These are phyloP conservation scores for Bruguiera gymnorhiza DNA, from an alignment of 345 rosid species.

Conservation along the genomic window DNA sequence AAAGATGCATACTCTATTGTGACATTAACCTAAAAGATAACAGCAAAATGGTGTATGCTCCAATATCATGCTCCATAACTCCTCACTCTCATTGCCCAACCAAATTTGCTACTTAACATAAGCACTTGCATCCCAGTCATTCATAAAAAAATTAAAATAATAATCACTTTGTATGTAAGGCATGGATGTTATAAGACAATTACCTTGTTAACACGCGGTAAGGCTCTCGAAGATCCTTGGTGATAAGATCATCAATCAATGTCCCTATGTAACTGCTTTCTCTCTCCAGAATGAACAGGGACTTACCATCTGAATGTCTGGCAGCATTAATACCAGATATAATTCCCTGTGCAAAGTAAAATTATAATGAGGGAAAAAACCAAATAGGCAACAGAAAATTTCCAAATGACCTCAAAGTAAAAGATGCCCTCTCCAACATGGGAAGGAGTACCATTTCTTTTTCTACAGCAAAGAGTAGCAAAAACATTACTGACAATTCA, in stretches of 20 bases:
- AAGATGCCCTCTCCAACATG: slow-evolving; percentile 1
- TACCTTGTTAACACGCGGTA: slow-evolving; percentile 97
- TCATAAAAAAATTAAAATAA: not conserved
- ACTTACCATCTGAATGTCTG: slow-evolving; percentile 74
- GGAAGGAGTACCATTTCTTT: slow-evolving; percentile 1
- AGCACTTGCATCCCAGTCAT: not conserved
- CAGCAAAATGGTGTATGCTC: no score
- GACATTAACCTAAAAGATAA: no score
- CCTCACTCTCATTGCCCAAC: not conserved
- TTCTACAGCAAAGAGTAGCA: not conserved
- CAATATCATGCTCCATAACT: no score
- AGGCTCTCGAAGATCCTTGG: slow-evolving; percentile 98
- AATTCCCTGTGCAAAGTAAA: slow-evolving; percentile 54
- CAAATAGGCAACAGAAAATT: not conserved
- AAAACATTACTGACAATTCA: not conserved
- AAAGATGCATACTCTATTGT: no score
- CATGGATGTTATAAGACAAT: not conserved
- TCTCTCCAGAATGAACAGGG: slow-evolving; percentile 86
- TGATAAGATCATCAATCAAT: slow-evolving; percentile 85
- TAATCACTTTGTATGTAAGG: not conserved
- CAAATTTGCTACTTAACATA: slow-evolving; percentile 7
- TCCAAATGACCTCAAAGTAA: not conserved
- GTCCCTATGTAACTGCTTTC: slow-evolving; percentile 96
- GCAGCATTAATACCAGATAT: slow-evolving; percentile 95
- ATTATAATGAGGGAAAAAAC: not conserved